These are phyloP conservation scores for Rubia occidens DNA, from an alignment of 305 asterid species.

Conservation along the genomic window DNA sequence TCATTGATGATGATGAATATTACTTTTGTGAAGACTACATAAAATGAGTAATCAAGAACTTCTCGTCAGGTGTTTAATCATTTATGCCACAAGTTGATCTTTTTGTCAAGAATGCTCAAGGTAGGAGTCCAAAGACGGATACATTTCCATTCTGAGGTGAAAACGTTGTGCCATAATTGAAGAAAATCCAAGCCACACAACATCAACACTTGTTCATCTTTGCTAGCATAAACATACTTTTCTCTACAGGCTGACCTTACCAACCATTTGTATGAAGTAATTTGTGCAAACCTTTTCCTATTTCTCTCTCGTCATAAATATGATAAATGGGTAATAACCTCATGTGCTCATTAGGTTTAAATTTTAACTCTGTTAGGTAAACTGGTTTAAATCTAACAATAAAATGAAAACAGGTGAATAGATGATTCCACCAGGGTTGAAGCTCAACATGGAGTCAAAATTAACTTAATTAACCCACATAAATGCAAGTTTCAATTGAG, in stretches of 20 bases:
- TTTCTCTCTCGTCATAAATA: neutral
- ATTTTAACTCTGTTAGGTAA: neutral
- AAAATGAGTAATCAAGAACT: too few species aligned
- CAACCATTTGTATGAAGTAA: neutral
- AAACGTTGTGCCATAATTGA: too few species aligned
- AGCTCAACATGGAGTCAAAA: neutral
- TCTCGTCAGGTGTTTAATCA: too few species aligned
- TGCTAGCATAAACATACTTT: neutral
- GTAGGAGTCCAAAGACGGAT: too few species aligned
- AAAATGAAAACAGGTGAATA: neutral
- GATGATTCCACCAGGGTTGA: neutral
- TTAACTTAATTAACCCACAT: neutral
- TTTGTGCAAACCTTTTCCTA: neutral
- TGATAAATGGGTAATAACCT: neutral
- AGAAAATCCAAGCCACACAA: too few species aligned
- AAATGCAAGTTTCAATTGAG: neutral
- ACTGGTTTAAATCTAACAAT: neutral
- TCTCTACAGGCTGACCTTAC: too few species aligned
- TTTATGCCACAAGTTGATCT: too few species aligned
- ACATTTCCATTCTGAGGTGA: too few species aligned
- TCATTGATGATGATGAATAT: too few species aligned
- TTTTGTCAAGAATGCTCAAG: too few species aligned
- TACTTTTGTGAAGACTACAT: too few species aligned
- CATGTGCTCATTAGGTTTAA: neutral
- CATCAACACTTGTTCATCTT: neutral